Percentiles rank a stretch among this genome's conserved stretches.
These are phyloP conservation scores for Mytilinidion resinicola DNA, from an alignment of 495 filamentous ascomycete species.

Conservation along the genomic window DNA sequence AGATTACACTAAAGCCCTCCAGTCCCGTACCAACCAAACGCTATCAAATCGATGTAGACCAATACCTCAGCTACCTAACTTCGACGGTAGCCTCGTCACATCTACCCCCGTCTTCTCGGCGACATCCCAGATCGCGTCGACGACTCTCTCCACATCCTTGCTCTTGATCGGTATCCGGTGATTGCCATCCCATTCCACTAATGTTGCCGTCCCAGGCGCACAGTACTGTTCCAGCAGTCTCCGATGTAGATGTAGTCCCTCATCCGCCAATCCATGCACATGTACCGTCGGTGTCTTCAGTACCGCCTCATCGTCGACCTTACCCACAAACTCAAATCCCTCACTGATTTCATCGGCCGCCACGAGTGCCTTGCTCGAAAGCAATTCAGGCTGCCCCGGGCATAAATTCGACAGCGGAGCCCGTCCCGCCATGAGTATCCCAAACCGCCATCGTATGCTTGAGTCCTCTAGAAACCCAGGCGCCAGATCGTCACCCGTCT, in stretches of 20 bases:
- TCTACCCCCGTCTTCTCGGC: constrained; percentile 35
- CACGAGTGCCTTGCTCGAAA: constrained; percentile 25
- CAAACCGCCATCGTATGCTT: constrained; percentile 34
- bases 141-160: constrained; percentile 46
- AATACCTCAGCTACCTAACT: no score
- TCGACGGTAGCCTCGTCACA: not conserved
- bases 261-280: constrained; percentile 55
- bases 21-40: no score
- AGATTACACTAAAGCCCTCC: no score
- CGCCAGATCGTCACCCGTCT: constrained; percentile 4
- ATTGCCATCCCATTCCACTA: constrained; percentile 57
- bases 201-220: constrained; percentile 35
- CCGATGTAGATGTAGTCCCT: constrained; percentile 47
- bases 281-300: constrained; percentile 54
- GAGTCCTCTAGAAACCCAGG: constrained; percentile 21
- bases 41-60: no score
- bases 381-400: constrained; percentile 16
- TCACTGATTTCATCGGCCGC: constrained; percentile 34
- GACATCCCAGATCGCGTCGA: constrained; percentile 42
- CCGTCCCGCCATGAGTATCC: constrained; percentile 50
- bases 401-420: constrained; percentile 46
- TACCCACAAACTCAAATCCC: constrained; percentile 33
- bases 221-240: constrained; percentile 47
- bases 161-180: constrained; percentile 55
- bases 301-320: constrained; percentile 29